Percentiles rank a stretch among this genome's conserved stretches.
These are phyloP conservation scores for Backusella liffmaniae DNA, from an alignment of 192 early-diverging fungal species.

Conservation along the genomic window DNA sequence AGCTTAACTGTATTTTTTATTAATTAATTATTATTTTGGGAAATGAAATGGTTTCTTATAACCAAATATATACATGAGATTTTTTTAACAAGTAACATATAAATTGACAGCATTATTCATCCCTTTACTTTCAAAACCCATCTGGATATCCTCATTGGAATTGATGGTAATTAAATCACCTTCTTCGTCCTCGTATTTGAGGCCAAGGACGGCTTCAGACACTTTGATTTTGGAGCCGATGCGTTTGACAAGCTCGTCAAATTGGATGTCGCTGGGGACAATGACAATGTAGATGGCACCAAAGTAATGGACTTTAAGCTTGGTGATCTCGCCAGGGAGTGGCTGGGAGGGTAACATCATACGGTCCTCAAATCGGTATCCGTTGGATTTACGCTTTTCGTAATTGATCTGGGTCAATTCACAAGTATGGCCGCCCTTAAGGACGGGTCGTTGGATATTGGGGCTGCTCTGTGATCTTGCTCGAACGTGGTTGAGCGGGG, in stretches of 20 bases:
- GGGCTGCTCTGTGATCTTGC: slow-evolving; percentile 57
- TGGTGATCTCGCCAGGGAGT: slow-evolving; percentile 40
- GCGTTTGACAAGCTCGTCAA: slow-evolving; percentile 70
- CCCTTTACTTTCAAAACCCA: slow-evolving; percentile 80
- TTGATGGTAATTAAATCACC: slow-evolving; percentile 86
- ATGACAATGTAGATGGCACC: slow-evolving; percentile 91
- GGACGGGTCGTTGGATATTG: slow-evolving; percentile 42
- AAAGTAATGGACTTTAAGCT: slow-evolving; percentile 88
- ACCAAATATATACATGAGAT: background rate
- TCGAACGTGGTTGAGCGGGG: slow-evolving; percentile 22
- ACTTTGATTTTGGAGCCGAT: slow-evolving; percentile 89
- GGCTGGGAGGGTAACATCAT: background rate
- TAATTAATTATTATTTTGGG: background rate
- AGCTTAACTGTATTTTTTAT: slow-evolving; percentile 1
- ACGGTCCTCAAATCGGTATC: background rate
- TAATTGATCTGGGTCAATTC: background rate
- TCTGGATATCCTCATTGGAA: slow-evolving; percentile 85
- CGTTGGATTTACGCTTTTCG: background rate
- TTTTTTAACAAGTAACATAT: slow-evolving; percentile 40
- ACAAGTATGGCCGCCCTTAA: background rate
- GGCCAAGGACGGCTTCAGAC: slow-evolving; percentile 65
- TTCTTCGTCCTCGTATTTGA: slow-evolving; percentile 92
- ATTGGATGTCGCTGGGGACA: slow-evolving; percentile 73
- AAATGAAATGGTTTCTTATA: background rate
- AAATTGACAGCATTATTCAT: slow-evolving; percentile 52